Evolutionary conservation across 1,284 basidiomycete species (phyloP).

Genomic region (Cryptococcus floricola): DNA sequence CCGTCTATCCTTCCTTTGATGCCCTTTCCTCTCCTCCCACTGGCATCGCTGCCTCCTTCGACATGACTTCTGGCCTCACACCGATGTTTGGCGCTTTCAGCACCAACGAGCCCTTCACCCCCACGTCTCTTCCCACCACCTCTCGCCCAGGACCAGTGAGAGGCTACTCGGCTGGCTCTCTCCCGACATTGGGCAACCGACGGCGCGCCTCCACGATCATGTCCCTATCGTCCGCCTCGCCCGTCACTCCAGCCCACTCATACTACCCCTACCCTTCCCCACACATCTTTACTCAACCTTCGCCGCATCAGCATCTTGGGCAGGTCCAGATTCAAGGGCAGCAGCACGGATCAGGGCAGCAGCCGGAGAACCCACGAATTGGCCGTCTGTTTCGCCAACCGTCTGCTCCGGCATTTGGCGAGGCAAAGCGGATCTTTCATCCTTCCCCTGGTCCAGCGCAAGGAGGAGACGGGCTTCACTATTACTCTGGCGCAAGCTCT

Average conservation of each 20-base stretch:
- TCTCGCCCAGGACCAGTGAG: constrained; percentile 9
- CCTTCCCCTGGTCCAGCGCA: constrained; percentile 9
- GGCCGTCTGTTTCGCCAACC: constrained; percentile 5
- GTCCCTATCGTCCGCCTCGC: neutral
- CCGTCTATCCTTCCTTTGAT: too few relatives aligned
- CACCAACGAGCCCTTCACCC: neutral
- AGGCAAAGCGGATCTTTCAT: constrained; percentile 12
- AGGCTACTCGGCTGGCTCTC: constrained; percentile 9
- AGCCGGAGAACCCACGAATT: neutral
- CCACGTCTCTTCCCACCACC: neutral
- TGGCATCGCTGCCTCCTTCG: neutral
- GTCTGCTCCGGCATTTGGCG: constrained; percentile 3
- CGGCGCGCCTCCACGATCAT: constrained; percentile 11
- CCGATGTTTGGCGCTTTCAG: constrained; percentile 14
- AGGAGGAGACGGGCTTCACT: neutral
- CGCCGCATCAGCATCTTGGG: neutral
- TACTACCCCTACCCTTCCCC: constrained; percentile 11
- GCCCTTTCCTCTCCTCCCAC: too few relatives aligned
- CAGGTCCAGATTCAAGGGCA: neutral
- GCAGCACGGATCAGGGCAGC: too few relatives aligned
- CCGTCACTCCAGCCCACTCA: neutral
- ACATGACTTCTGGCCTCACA: constrained; percentile 8
- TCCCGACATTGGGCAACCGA: neutral
- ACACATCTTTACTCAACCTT: neutral
- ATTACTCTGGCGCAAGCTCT: neutral